Percentiles rank a stretch among this genome's conserved stretches.
phyloP scores from a whole-genome alignment of 495 filamentous ascomycete genomes.

The Penicillium odoratum region DNA sequence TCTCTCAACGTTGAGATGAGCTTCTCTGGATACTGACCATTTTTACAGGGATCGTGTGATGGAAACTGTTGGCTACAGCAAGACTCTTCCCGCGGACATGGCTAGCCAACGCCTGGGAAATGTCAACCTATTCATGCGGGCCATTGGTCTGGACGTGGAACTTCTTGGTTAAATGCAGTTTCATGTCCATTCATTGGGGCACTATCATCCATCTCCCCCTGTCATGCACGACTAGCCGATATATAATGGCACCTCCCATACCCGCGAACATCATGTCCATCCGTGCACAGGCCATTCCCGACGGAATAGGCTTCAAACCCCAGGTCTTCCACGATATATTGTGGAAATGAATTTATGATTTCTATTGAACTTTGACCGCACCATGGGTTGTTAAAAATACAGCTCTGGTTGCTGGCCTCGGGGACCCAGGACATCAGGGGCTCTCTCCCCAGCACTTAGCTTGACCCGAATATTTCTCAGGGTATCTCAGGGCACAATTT shows the following conservation, averaged over 20 bases:
- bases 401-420: not conserved
- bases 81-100: conserved; percentile 85
- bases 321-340: conserved; percentile 5
- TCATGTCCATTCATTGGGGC: not conserved
- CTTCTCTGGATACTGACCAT: conserved; percentile 18
- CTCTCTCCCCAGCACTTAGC: not conserved
- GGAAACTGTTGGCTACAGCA: conserved; percentile 86
- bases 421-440: conserved; percentile 3
- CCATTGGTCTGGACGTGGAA: conserved; percentile 96
- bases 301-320: not conserved
- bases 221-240: not conserved
- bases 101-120: conserved; percentile 76
- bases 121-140: conserved; percentile 97
- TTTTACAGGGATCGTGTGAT: conserved; percentile 78
- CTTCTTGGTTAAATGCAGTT: conserved; percentile 63
- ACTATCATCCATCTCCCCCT: not conserved
- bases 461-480: conserved; percentile 9
- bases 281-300: not conserved
- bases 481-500: not conserved
- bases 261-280: not conserved
- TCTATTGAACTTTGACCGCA: conserved; percentile 2
- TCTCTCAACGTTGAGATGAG: not conserved
- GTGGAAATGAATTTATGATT: conserved; percentile 5
- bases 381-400: conserved; percentile 3
- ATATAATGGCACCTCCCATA: conserved; percentile 1